These are phyloP conservation scores for Moniliophthora roreri DNA, from an alignment of 1,284 basidiomycete species.

Conservation along the genomic window DNA sequence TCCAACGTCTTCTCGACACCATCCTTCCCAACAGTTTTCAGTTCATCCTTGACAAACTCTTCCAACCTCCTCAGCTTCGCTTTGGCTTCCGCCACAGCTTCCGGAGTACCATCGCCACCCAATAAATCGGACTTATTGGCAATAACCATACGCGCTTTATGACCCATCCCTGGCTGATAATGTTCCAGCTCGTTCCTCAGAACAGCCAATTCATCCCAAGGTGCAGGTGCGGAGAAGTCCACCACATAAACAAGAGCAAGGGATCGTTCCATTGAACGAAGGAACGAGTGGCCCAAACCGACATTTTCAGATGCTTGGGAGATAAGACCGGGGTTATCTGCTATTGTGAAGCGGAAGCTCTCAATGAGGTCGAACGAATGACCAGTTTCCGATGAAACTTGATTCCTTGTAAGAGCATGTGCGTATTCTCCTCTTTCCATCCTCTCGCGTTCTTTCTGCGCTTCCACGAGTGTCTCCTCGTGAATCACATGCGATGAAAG, in stretches of 20 bases:
- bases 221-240: constrained; percentile 74
- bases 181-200: constrained; percentile 83
- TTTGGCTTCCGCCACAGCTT: constrained; percentile 53
- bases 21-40: constrained; percentile 35
- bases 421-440: constrained; percentile 55
- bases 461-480: constrained; percentile 72
- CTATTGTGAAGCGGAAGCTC: constrained; percentile 86
- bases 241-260: constrained; percentile 91
- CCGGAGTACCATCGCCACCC: constrained; percentile 41
- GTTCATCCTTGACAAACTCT: constrained; percentile 50
- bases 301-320: constrained; percentile 84
- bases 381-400: constrained; percentile 35
- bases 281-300: constrained; percentile 92
- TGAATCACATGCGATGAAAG: constrained; percentile 52
- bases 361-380: constrained; percentile 61
- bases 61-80: constrained; percentile 57
- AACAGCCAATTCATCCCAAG: constrained; percentile 75
- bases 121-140: constrained; percentile 95
- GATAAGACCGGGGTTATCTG: constrained; percentile 97
- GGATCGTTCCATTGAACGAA: constrained; percentile 92
- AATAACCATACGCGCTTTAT: constrained; percentile 77
- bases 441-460: constrained; percentile 42
- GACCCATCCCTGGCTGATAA: constrained; percentile 80
- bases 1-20: constrained; percentile 43
- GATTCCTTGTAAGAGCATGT: constrained; percentile 49